A percentile compares a stretch with the other conserved stretches of the same genome.
Evolutionary conservation across 176 grass and related monocot species (phyloP).

Genomic region (Pontederia paniculata): DNA sequence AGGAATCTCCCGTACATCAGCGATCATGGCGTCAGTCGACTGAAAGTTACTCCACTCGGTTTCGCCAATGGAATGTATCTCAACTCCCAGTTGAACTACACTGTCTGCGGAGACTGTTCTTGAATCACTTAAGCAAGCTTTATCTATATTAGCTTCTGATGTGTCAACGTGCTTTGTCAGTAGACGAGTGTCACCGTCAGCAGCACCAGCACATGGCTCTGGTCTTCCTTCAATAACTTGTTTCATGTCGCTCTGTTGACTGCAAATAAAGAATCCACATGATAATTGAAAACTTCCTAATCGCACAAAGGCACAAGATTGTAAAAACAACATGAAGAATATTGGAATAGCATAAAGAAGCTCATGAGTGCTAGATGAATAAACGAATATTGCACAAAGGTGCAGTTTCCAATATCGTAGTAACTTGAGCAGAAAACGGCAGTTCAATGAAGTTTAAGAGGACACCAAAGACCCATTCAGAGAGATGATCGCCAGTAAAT

Average conservation of each 20-base stretch:
- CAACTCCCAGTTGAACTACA: constrained; percentile 48
- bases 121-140: constrained; percentile 71
- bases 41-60: constrained; percentile 43
- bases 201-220: constrained; percentile 38
- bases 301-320: too few relatives aligned
- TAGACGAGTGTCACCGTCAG: constrained; percentile 39
- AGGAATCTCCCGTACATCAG: constrained; percentile 79
- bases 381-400: too few relatives aligned
- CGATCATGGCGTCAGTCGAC: constrained; percentile 43
- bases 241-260: constrained; percentile 56
- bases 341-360: too few relatives aligned
- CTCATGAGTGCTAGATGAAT: too few relatives aligned
- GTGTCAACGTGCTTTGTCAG: constrained; percentile 77
- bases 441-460: too few relatives aligned
- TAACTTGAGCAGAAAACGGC: too few relatives aligned
- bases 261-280: constrained; percentile 8
- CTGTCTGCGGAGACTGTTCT: constrained; percentile 40
- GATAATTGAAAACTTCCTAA: too few relatives aligned
- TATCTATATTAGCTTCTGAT: constrained; percentile 81
- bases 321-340: too few relatives aligned
- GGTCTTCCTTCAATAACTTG: constrained; percentile 56
- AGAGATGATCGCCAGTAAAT: too few relatives aligned
- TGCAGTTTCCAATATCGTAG: too few relatives aligned
- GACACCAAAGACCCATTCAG: too few relatives aligned
- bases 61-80: constrained; percentile 56